Percentiles rank a stretch among this genome's conserved stretches.
Conservation (phyloP, 176 grass and related monocot genomes). For the Hsuehochloa calcarea region DNA sequence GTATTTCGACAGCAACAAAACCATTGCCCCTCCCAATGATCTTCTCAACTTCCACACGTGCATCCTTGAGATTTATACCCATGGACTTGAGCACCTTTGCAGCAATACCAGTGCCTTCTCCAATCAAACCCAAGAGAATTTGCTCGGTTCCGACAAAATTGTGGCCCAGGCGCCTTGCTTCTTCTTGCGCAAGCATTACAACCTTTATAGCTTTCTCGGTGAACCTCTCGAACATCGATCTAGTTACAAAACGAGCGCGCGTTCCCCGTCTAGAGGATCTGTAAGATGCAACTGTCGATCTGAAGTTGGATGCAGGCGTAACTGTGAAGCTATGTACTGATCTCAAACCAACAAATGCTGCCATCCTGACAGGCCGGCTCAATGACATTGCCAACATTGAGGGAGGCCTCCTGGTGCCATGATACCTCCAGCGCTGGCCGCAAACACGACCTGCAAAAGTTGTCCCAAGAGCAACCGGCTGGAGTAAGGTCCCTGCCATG, state of each 20-base stretch:
- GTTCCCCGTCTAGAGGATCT: conserved; percentile 33
- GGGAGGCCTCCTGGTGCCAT: conserved; percentile 36
- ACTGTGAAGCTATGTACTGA: conserved; percentile 43
- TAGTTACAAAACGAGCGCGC: conserved; percentile 39
- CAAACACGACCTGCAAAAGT: conserved; percentile 25
- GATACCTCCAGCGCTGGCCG: conserved; percentile 26
- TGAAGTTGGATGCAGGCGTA: conserved; percentile 26
- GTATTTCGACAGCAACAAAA: conserved; percentile 94
- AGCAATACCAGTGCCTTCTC: conserved; percentile 90
- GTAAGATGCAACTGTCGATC: conserved; percentile 46
- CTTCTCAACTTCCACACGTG: conserved; percentile 90
- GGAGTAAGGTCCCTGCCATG: conserved; percentile 63
- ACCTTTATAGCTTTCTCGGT: conserved; percentile 96
- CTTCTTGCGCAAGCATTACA: conserved; percentile 96
- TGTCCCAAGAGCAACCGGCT: conserved; percentile 47
- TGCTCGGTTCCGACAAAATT: conserved; percentile 94
- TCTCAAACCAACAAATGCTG: conserved; percentile 56
- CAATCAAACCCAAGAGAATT: conserved; percentile 85
- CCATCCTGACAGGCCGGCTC: conserved; percentile 49
- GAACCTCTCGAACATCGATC: conserved; percentile 86
- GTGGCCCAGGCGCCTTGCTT: conserved; percentile 85
- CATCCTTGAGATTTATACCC: conserved; percentile 99
- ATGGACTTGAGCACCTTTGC: conserved; percentile 98
- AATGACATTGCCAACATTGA: conserved; percentile 43
- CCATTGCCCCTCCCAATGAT: conserved; percentile 90